Evolutionary conservation across 257 asterid species (phyloP).

Genomic region (Solanum arcanum): DNA sequence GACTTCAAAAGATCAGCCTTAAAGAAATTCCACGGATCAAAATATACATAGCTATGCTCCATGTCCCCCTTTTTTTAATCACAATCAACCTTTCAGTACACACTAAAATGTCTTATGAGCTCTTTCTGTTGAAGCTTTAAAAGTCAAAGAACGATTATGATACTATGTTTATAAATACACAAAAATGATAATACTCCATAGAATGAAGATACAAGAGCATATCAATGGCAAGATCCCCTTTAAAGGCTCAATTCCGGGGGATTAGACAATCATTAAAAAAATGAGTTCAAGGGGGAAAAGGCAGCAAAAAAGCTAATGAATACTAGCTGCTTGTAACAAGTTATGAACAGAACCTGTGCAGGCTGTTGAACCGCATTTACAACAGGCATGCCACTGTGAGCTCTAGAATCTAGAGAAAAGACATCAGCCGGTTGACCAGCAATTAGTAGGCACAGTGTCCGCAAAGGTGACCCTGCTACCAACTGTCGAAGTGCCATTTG

Average conservation of each 20-base stretch:
- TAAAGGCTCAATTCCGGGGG: background rate
- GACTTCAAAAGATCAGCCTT: background rate
- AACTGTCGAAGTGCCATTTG: conserved; percentile 87
- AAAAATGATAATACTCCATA: background rate
- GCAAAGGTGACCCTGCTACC: conserved; percentile 90
- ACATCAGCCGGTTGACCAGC: conserved; percentile 96
- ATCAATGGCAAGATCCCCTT: background rate
- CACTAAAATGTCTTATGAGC: background rate
- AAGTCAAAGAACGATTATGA: background rate
- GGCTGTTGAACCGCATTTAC: conserved; percentile 48
- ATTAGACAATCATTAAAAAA: background rate
- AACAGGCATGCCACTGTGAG: conserved; percentile 34
- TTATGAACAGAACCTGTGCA: conserved; percentile 37
- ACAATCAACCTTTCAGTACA: background rate
- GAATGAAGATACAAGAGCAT: background rate
- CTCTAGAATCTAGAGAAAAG: conserved; percentile 42
- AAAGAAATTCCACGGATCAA: background rate
- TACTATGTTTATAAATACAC: background rate
- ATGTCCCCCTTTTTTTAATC: background rate
- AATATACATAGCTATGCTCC: background rate
- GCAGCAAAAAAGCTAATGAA: background rate
- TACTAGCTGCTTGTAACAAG: background rate
- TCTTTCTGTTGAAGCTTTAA: background rate
- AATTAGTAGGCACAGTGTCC: conserved; percentile 85
- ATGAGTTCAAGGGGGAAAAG: background rate